Evolutionary conservation across 352 stramenopile genomes (phyloP), one percentile per base, ranked within the genome.

Genomic region (Pythium sukuiense): DNA sequence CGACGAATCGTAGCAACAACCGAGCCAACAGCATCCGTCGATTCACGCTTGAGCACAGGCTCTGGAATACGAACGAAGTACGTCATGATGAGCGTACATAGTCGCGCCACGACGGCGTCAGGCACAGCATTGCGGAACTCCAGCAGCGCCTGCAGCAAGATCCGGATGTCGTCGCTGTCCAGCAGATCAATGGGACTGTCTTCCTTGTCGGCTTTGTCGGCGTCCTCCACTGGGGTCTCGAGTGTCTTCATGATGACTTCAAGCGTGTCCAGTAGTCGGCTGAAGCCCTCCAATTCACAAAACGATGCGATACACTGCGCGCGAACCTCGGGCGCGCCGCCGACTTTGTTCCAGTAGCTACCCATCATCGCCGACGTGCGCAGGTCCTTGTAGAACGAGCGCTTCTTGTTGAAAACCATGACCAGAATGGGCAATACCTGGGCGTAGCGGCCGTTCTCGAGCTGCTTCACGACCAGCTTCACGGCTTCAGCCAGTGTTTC

Each of bases 341-440:
- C 76, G 18, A 89, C 80, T 63, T 94, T 94, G 79, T 95, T 96
- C 88, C 87, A 96, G 53, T 95, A 96, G 59, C 81, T 93, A 5
- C 85, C 87, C 67, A 95, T 95, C 86, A 95, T 93, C 37, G 87
- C 81, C 7, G 86, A 92, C n/a, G 78, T 87, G 60, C 87, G 85
- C 32, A 93, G 50, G 49, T 96, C 88, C 69, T 96, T 96, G 73
- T 96, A 96, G 52, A 96, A 95, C 9, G 80, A 91, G 59, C 89
- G 90, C 57, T 96, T 95, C 76, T 96, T 96, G 78, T 90, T 95
- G 48, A 96, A 88, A 0, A 96, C 69, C 80, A 95, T 87, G 2
- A 88, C 86, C 12, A 95, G 69, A 52, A 93, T 75, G 0, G 85
- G 80, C 14, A 96, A 67, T 20, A 76, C 76, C 50, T 89, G 76